A percentile compares a stretch with the other conserved stretches of the same genome.
phyloP scores from a whole-genome alignment of 148 eudicot genomes.

The Cornus florida region DNA sequence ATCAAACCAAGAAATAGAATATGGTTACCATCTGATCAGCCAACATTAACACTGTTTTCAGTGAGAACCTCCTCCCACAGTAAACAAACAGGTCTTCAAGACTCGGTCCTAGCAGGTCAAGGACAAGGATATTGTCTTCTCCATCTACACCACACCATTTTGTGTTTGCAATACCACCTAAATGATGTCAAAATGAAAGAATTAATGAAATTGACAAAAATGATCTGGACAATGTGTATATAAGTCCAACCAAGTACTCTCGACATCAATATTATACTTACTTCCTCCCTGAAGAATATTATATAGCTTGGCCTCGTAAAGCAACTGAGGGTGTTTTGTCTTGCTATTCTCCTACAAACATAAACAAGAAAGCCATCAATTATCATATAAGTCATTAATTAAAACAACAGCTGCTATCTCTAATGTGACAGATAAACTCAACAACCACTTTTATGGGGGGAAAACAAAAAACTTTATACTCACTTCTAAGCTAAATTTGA shows the following conservation, averaged over 20 bases:
- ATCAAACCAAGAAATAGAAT: background rate
- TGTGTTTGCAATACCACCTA: slow-evolving; percentile 57
- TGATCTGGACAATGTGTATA: background rate
- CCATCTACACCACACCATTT: slow-evolving; percentile 68
- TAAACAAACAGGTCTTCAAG: slow-evolving; percentile 74
- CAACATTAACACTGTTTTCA: slow-evolving; percentile 68
- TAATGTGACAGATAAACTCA: background rate
- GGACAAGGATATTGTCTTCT: slow-evolving; percentile 56
- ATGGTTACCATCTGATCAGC: slow-evolving; percentile 70
- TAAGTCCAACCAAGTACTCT: background rate
- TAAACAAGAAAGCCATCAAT: background rate
- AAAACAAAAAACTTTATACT: background rate
- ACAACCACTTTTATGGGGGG: background rate
- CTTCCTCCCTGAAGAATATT: slow-evolving; percentile 66
- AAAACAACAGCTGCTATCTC: background rate
- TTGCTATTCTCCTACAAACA: slow-evolving; percentile 53
- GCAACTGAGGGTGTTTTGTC: slow-evolving; percentile 69
- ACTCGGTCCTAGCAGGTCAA: slow-evolving; percentile 78
- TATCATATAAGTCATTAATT: background rate
- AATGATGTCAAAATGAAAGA: background rate
- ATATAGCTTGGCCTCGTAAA: slow-evolving; percentile 71
- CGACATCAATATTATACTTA: slow-evolving; percentile 24
- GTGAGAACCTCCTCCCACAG: slow-evolving; percentile 64
- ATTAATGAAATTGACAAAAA: background rate
- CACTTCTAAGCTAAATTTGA: background rate